Base-by-base conservation (phyloP, 2,329 filamentous ascomycete species). In the Microascus cirrosus region DNA sequence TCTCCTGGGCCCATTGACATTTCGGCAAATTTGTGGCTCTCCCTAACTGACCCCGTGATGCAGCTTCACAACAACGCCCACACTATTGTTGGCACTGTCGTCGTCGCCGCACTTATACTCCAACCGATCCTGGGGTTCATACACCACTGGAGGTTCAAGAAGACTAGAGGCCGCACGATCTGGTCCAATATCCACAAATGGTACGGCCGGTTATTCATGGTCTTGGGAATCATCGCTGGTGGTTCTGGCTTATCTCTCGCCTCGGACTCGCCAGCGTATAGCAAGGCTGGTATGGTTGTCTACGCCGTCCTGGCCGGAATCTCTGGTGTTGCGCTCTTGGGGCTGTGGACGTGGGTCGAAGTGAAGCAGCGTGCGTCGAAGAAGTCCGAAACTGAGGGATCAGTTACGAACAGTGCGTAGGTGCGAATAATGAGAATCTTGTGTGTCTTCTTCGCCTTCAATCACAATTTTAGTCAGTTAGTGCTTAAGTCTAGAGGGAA, bases 191-290 rank as follows among this genome's bases (percentile, higher is more conserved):
- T 73, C 1, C 84, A 87, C 65, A 78, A 85, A 61, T 86, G 82
- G 81, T 83, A 77, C 63, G 84, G 84, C 11, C 77, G 84, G 18
- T 63, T 71, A 1, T 67, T 86, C 51, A 80, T 87, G 61, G 58
- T 80, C 18, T 66, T 86, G 2, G 84, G 81, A 25, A 73, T 86
- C 53, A 66, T 86, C 63, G 86, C 87, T 63, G 84, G 84, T 58
- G 84, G 83, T 0, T 68, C 87, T 3, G 84, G 84, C 2, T 69
- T 87, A 28, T 60, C 77, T 61, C 71, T 84, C 13, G 73, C 79
- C 0, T 61, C 63, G 12, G 73, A 75, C 1, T 62, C 68, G 6
- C 56, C 56, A 6, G 56, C 39, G 6, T 58, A 58, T 20, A 58
- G 56, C 39, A 58, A 45, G 22, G n/a, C 50, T 18, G 51, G 56